These are phyloP conservation scores for Globisporangium apiculatum DNA, from an alignment of 352 stramenopile genomes.

Conservation along the genomic window DNA sequence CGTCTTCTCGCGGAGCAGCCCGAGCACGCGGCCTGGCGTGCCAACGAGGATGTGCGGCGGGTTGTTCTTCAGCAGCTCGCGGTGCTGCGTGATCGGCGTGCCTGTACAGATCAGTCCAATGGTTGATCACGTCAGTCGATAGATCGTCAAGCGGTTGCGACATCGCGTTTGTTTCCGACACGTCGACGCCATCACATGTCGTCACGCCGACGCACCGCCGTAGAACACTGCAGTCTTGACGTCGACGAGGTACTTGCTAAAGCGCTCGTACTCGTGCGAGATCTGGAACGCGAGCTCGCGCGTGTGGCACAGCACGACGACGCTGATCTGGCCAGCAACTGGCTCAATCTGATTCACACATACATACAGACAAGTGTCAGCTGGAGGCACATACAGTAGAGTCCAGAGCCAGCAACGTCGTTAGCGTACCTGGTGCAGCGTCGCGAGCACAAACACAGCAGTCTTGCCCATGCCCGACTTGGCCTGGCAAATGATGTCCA, in stretches of 20 bases:
- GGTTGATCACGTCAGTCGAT: no score
- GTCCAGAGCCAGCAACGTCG: background rate
- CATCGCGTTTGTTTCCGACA: no score
- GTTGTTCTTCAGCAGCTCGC: slow-evolving; percentile 96
- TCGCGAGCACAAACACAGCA: slow-evolving; percentile 99
- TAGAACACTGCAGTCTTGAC: slow-evolving; percentile 98
- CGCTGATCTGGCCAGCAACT: slow-evolving; percentile 90
- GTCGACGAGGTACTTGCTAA: slow-evolving; percentile 97
- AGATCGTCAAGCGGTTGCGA: no score
- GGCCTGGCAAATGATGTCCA: slow-evolving; percentile 99
- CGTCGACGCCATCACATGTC: no score
- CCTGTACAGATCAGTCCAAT: slow-evolving; percentile 17
- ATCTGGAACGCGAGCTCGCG: slow-evolving; percentile 99
- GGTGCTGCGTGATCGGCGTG: slow-evolving; percentile 93
- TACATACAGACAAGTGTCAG: slow-evolving; percentile 2
- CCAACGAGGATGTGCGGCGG: slow-evolving; percentile 96
- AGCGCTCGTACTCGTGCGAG: slow-evolving; percentile 98
- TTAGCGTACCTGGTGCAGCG: slow-evolving; percentile 93
- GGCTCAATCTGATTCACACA: slow-evolving; percentile 66
- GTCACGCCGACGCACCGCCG: slow-evolving; percentile 48
- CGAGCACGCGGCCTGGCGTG: slow-evolving; percentile 94
- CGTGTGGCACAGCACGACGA: slow-evolving; percentile 99
- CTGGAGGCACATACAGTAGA: background rate
- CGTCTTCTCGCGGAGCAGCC: slow-evolving; percentile 90
- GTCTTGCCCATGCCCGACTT: slow-evolving; percentile 99